Percentiles rank a stretch among this genome's conserved stretches.
phyloP scores from a whole-genome alignment of 192 early-diverging fungal species.

The Coemansia sp. region DNA sequence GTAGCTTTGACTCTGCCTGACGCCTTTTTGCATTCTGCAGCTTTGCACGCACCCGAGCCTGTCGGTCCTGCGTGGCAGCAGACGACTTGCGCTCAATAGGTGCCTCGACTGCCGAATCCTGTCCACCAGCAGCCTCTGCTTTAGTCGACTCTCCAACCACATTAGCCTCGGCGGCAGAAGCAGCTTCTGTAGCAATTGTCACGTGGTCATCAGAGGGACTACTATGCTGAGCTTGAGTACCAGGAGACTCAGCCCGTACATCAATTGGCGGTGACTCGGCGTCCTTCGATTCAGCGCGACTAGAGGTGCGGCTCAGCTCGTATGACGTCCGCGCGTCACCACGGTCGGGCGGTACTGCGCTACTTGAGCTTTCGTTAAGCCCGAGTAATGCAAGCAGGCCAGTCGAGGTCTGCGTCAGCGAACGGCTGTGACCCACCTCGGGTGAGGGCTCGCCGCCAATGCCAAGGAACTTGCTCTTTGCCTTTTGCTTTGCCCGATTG shows the following conservation, averaged over 20 bases:
- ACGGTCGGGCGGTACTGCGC: slow-evolving; percentile 1
- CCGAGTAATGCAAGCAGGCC: neutral
- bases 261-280: neutral
- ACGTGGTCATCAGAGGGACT: neutral
- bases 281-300: neutral
- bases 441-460: slow-evolving; percentile 6
- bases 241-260: neutral
- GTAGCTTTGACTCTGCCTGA: slow-evolving; percentile 36
- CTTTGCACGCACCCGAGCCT: slow-evolving; percentile 35
- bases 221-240: neutral
- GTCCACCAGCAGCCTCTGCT: neutral
- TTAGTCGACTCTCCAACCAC: neutral
- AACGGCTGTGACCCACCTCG: neutral
- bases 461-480: slow-evolving; percentile 33
- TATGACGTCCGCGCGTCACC: neutral
- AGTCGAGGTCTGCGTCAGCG: neutral
- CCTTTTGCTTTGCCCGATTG: slow-evolving; percentile 37
- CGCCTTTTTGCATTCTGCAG: slow-evolving; percentile 39
- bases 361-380: neutral
- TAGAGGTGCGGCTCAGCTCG: neutral
- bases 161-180: neutral
- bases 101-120: neutral
- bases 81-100: slow-evolving; percentile 14
- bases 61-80: slow-evolving; percentile 26
- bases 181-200: neutral